Evolutionary conservation across 2,329 filamentous ascomycete genomes (phyloP).

Genomic region (Dryadomyces quercivorus): DNA sequence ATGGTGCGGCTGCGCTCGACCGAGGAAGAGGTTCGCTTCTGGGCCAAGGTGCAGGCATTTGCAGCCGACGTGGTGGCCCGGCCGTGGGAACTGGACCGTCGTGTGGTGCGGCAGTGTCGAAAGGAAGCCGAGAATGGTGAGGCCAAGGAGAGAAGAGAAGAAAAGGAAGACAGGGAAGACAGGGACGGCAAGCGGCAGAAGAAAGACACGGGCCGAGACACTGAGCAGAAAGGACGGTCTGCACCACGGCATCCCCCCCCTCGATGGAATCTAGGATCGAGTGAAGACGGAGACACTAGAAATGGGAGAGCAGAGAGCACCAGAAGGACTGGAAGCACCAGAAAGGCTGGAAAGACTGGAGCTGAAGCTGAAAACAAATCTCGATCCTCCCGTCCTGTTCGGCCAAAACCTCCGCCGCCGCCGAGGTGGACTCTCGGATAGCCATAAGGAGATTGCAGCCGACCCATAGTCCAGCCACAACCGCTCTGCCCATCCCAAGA

Average conservation of each 20-base stretch:
- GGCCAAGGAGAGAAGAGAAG: neutral
- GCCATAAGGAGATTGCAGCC: too few relatives aligned
- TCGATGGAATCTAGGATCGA: neutral
- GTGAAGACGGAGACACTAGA: too few relatives aligned
- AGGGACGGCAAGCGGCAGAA: neutral
- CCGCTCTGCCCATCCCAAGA: neutral
- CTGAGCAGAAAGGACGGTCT: neutral
- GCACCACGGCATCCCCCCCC: too few relatives aligned
- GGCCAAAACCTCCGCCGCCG: neutral
- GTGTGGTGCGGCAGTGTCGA: constrained; percentile 36
- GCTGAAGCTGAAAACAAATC: neutral
- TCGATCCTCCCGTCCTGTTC: neutral
- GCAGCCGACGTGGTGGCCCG: constrained; percentile 33
- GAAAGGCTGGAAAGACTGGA: neutral
- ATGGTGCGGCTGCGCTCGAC: constrained; percentile 36
- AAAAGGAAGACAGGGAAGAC: neutral
- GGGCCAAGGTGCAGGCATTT: constrained; percentile 42
- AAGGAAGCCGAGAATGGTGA: constrained; percentile 28
- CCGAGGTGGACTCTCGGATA: neutral
- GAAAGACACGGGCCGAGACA: neutral
- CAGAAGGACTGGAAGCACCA: neutral
- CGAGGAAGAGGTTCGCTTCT: constrained; percentile 44
- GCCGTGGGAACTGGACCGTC: constrained; percentile 42
- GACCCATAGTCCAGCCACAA: too few relatives aligned
- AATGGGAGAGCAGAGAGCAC: too few relatives aligned